Conservation (phyloP, 306 rosid species). For the Gynostemma pentaphyllum region DNA sequence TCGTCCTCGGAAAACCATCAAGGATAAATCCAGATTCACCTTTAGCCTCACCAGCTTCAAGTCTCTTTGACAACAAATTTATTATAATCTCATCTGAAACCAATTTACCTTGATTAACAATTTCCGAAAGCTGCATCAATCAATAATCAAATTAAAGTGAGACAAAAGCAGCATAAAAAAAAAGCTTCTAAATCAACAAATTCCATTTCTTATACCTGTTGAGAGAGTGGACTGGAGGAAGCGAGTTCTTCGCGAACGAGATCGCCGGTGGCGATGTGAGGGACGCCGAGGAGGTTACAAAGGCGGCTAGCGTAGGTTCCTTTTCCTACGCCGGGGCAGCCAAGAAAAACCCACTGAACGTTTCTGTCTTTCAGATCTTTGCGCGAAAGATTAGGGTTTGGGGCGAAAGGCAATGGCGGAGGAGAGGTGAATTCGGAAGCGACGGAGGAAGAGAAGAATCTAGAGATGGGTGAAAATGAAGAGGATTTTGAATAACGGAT, state of each 20-base stretch:
- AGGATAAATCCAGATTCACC: conserved; percentile 86
- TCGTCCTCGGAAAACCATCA: conserved; percentile 95
- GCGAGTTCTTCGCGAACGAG: conserved; percentile 91
- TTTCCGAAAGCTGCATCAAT: conserved; percentile 60
- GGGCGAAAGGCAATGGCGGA: conserved; percentile 22
- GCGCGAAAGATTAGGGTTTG: conserved; percentile 16
- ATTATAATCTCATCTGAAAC: conserved; percentile 87
- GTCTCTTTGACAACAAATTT: conserved; percentile 71
- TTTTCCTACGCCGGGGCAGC: conserved; percentile 92
- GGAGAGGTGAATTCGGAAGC: conserved; percentile 22
- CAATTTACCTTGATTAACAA: conserved; percentile 83
- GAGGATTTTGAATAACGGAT: conserved; percentile 47
- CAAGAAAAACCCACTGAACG: conserved; percentile 84
- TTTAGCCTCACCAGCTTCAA: conserved; percentile 56
- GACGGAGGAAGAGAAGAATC: conserved; percentile 27
- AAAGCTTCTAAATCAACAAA: background rate
- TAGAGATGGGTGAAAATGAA: conserved; percentile 19
- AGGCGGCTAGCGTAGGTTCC: conserved; percentile 91
- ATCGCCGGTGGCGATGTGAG: conserved; percentile 91
- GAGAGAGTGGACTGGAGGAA: conserved; percentile 61
- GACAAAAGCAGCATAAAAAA: background rate
- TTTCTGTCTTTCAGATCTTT: conserved; percentile 36
- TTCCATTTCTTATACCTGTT: conserved; percentile 26
- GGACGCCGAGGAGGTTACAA: conserved; percentile 61
- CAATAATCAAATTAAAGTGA: conserved; percentile 9